A percentile compares a stretch with the other conserved stretches of the same genome.
Conservation (phyloP, 148 eudicot genomes). For the Rhododendron ovatum region DNA sequence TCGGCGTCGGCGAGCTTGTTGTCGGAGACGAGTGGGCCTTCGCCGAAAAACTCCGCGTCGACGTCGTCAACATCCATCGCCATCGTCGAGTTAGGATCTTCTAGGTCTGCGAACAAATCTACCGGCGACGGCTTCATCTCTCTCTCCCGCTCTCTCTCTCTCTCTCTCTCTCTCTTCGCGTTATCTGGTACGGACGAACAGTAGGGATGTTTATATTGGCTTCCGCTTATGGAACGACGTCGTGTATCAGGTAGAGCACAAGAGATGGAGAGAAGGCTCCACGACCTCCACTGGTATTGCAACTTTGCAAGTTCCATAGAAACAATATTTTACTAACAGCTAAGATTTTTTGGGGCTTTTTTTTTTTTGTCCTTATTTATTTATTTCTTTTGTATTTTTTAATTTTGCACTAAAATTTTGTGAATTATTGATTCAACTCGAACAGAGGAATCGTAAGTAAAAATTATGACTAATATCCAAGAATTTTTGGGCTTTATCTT, state of each 20-base stretch:
- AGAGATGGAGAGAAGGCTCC: too few species aligned
- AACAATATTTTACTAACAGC: too few species aligned
- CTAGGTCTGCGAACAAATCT: slow-evolving; percentile 40
- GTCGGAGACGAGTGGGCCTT: slow-evolving; percentile 32
- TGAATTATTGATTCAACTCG: too few species aligned
- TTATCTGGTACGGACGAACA: neutral
- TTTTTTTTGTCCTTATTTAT: too few species aligned
- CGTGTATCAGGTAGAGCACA: neutral
- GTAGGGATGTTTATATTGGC: neutral
- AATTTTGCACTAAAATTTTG: too few species aligned
- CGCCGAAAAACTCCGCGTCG: slow-evolving; percentile 65
- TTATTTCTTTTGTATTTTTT: too few species aligned
- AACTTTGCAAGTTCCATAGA: too few species aligned
- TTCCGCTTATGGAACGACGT: neutral
- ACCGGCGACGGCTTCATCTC: slow-evolving; percentile 50
- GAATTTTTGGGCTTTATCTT: too few species aligned
- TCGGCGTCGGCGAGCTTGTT: slow-evolving; percentile 59
- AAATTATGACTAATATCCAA: too few species aligned
- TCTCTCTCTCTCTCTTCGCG: neutral
- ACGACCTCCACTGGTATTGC: too few species aligned
- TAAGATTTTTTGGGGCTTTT: too few species aligned
- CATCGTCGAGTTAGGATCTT: slow-evolving; percentile 39
- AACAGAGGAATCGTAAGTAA: too few species aligned
- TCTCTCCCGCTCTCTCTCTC: neutral
- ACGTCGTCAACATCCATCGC: slow-evolving; percentile 84